Evolutionary conservation across 2,329 filamentous ascomycete genomes (phyloP).

Genomic region (Tothia fuscella): DNA sequence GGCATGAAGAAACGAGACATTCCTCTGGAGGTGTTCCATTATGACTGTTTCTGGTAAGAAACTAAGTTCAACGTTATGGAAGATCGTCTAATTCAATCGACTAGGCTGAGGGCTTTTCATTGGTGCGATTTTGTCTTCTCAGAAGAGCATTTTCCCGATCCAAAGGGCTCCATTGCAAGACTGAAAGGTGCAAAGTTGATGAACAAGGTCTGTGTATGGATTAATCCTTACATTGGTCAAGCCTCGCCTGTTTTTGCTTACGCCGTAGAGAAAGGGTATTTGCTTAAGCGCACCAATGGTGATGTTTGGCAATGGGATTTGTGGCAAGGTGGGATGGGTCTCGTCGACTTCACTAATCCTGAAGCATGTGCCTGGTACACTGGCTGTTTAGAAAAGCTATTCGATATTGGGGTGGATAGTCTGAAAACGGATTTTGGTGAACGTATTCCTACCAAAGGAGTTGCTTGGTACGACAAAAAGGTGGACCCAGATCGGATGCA

Average conservation of each 20-base stretch:
- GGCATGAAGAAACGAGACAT: slow-evolving; percentile 55
- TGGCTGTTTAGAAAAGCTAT: slow-evolving; percentile 48
- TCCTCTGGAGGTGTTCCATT: slow-evolving; percentile 61
- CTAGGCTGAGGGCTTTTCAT: slow-evolving; percentile 59
- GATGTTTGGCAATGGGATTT: slow-evolving; percentile 66
- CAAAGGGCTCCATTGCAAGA: slow-evolving; percentile 49
- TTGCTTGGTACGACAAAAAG: slow-evolving; percentile 50
- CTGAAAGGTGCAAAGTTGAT: slow-evolving; percentile 50
- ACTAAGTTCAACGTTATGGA: no score
- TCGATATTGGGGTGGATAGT: slow-evolving; percentile 57
- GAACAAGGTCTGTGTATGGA: slow-evolving; percentile 60
- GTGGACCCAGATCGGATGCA: slow-evolving; percentile 58
- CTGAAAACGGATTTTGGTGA: slow-evolving; percentile 72
- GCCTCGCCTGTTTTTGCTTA: slow-evolving; percentile 53
- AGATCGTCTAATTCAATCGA: no score
- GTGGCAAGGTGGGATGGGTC: slow-evolving; percentile 66
- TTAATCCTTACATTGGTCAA: slow-evolving; percentile 63
- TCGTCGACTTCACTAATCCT: slow-evolving; percentile 65
- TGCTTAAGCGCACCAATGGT: slow-evolving; percentile 56
- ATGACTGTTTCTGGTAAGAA: slow-evolving; percentile 71
- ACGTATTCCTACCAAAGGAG: slow-evolving; percentile 53
- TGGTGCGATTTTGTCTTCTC: slow-evolving; percentile 69
- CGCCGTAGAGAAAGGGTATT: slow-evolving; percentile 53
- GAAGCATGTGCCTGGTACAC: slow-evolving; percentile 54
- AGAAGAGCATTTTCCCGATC: slow-evolving; percentile 55